phyloP scores from a whole-genome alignment of 805 yeast species.

The Osmozyma mogii region DNA sequence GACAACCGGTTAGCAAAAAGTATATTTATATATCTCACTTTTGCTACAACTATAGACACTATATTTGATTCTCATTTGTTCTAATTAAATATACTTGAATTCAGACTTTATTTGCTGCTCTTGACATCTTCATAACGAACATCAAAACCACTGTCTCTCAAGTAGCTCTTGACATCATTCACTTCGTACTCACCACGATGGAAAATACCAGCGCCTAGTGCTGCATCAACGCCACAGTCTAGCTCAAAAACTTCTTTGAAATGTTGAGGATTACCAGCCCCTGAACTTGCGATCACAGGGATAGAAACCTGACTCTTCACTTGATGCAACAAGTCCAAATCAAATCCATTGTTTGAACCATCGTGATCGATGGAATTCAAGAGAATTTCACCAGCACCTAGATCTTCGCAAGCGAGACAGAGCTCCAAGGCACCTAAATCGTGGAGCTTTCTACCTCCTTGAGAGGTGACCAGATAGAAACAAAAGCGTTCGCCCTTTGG shows the following conservation, averaged over 20 bases:
- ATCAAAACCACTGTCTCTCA: conserved; percentile 48
- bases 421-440: conserved; percentile 90
- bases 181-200: conserved; percentile 93
- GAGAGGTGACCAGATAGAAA: conserved; percentile 93
- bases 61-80: too few species aligned
- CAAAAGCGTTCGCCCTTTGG: conserved; percentile 86
- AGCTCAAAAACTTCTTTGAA: conserved; percentile 75
- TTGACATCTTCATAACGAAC: too few species aligned
- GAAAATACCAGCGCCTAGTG: conserved; percentile 97
- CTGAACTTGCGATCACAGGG: conserved; percentile 96
- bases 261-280: conserved; percentile 92
- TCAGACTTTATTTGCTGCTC: too few species aligned
- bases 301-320: conserved; percentile 69
- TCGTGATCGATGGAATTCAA: conserved; percentile 95
- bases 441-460: conserved; percentile 85
- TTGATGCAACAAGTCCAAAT: conserved; percentile 73
- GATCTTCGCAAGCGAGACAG: conserved; percentile 77
- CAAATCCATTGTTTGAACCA: conserved; percentile 93
- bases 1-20: too few species aligned
- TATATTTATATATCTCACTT: too few species aligned
- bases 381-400: conserved; percentile 95
- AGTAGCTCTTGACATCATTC: conserved; percentile 65
- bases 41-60: too few species aligned
- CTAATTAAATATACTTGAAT: too few species aligned
- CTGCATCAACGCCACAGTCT: conserved; percentile 86